Evolutionary conservation across 345 rosid species (phyloP).

Genomic region (Melaleuca alternifolia): DNA sequence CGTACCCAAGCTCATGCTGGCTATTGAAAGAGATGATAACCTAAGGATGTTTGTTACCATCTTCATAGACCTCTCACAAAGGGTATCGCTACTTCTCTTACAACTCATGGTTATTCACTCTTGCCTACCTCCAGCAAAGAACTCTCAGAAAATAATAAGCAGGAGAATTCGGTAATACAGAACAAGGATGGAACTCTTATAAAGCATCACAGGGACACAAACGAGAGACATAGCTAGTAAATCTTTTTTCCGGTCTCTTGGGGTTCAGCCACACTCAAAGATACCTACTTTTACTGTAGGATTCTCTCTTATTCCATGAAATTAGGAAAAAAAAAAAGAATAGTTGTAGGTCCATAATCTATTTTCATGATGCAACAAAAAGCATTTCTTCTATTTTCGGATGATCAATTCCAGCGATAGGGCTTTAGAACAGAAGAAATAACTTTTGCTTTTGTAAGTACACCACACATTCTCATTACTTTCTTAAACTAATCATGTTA

Average conservation of each 20-base stretch:
- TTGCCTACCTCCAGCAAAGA: not conserved
- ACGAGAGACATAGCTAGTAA: not conserved
- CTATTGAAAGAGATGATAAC: conserved; percentile 39
- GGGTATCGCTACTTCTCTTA: conserved; percentile 22
- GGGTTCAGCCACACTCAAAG: not conserved
- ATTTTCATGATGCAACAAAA: not conserved
- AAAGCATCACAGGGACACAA: not conserved
- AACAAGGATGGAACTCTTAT: not conserved
- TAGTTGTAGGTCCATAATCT: not conserved
- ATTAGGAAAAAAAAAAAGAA: not conserved
- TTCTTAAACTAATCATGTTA: not conserved
- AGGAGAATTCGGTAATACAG: not conserved
- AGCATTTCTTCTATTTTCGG: not conserved
- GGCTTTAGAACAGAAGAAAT: not conserved
- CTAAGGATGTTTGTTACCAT: conserved; percentile 30
- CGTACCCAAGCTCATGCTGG: conserved; percentile 32
- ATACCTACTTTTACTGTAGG: not conserved
- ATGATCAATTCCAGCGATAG: not conserved
- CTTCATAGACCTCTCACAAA: conserved; percentile 38
- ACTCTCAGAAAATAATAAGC: not conserved
- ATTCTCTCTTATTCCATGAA: not conserved
- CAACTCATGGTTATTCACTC: conserved; percentile 15
- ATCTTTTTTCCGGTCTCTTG: not conserved
- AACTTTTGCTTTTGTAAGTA: not conserved
- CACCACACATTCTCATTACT: not conserved